Evolutionary conservation across 176 grass and related monocot species (phyloP).

Genomic region (Tuctoria greenei): DNA sequence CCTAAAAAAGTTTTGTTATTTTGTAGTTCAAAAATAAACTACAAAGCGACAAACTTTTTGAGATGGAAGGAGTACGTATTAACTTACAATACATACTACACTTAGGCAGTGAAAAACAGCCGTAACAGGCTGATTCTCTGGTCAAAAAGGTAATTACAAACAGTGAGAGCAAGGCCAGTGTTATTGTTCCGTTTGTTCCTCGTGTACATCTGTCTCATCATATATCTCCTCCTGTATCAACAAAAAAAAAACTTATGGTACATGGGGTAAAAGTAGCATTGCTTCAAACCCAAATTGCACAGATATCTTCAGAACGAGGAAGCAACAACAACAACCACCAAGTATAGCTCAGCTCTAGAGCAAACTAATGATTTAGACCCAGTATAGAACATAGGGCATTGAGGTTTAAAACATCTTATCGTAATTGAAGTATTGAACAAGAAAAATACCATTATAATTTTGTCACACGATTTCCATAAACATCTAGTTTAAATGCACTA

Average conservation of each 20-base stretch:
- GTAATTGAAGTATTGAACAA: background rate
- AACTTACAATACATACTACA: background rate
- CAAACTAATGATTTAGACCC: background rate
- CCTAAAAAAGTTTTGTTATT: too few relatives aligned
- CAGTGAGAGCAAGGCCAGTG: background rate
- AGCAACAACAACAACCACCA: too few relatives aligned
- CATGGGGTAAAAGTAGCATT: background rate
- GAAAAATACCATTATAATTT: background rate
- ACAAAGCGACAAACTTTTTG: too few relatives aligned
- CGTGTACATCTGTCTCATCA: conserved; percentile 86
- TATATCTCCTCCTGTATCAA: conserved; percentile 84
- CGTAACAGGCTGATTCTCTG: background rate
- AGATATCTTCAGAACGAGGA: background rate
- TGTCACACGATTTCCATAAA: background rate
- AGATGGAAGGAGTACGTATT: too few relatives aligned
- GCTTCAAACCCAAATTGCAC: background rate
- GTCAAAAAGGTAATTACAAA: background rate
- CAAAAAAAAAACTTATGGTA: background rate
- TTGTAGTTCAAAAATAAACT: too few relatives aligned
- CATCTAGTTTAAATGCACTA: background rate
- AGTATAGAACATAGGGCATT: background rate
- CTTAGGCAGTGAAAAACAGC: conserved; percentile 7
- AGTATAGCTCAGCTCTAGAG: background rate
- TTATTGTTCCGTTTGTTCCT: conserved; percentile 64
- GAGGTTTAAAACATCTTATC: background rate